Base-by-base conservation (phyloP, 441 rosid species). In the Croton laevigatus region DNA sequence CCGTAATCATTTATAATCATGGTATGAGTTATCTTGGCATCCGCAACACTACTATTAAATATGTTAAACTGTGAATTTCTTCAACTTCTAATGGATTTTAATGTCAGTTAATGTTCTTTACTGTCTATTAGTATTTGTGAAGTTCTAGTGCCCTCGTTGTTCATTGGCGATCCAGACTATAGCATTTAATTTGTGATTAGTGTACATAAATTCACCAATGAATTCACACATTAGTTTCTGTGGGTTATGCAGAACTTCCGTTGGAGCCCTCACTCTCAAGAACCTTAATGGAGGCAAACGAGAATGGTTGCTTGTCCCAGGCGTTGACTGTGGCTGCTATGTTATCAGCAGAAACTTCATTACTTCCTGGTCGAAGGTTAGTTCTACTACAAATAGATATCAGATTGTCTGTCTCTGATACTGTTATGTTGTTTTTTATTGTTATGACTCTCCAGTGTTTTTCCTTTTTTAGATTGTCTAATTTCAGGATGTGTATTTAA, bases 231-330 rank as follows among this genome's bases (percentile, higher is more conserved):
- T 54, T n/a, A 57, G 80, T 60, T 75, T 75, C 49, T 71, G 53
- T 74, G 68, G 54, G 73, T 75, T 66, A 53, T 81, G 76, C 89
- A 94, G 98, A 91, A 73, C 96, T 92, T 82, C 99, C 99, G 27
- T 78, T 95, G 66, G 98, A 93, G 81, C 99, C 98, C 62, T 93
- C 99, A 49, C 88, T 93, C 74, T 89, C 99, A 71, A 87, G 98
- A 89, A 93, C 92, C 71, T 83, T 95, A 77, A 82, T 91, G 68
- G 97, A 93, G 83, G 98, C 99, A 65, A 89, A 88, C 73, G 93
- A 87, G 75, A 78, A 70, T 75, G 97, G 89, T 72, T 89, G 95
- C 88, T 82, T 95, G 78, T 82, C 97, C 73, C 93, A 93, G 82
- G 98, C 97, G 75, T 79, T 95, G 80, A 88, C 98, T 23, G 85